These are phyloP conservation scores for Aurantiochytrium sp. DNA, from an alignment of 108 stramenopile species.

Conservation along the genomic window DNA sequence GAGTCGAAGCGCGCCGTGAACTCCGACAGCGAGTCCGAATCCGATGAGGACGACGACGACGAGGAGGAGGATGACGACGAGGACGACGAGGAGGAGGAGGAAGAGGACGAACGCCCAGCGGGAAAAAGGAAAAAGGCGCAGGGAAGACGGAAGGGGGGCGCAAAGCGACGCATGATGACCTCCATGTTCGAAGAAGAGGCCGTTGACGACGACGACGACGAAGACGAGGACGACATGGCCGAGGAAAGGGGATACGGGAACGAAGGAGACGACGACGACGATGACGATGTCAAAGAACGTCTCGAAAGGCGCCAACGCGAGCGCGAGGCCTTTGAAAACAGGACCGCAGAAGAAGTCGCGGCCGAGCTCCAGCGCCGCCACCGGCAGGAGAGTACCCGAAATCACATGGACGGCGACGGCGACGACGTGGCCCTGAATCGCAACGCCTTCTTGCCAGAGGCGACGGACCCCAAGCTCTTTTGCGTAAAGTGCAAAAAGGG, in stretches of 20 bases:
- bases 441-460: conserved; percentile 78
- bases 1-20: neutral
- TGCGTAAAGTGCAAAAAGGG: conserved; percentile 78
- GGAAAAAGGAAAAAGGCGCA: conserved; percentile 63
- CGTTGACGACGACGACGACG: conserved; percentile 43
- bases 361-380: conserved; percentile 22
- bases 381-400: conserved; percentile 14
- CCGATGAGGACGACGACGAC: conserved; percentile 70
- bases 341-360: conserved; percentile 6
- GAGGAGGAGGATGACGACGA: conserved; percentile 66
- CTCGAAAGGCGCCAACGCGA: neutral
- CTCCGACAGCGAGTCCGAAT: conserved; percentile 60
- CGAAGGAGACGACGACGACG: conserved; percentile 29
- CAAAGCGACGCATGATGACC: conserved; percentile 20
- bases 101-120: conserved; percentile 61
- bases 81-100: conserved; percentile 51
- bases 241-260: neutral
- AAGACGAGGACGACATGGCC: neutral
- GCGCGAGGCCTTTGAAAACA: neutral
- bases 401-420: conserved; percentile 33
- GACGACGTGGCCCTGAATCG: conserved; percentile 65
- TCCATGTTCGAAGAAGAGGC: conserved; percentile 38
- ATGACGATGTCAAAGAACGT: conserved; percentile 20
- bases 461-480: conserved; percentile 85
- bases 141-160: conserved; percentile 26